Conservation (phyloP, 2,329 filamentous ascomycete species). For the Neopestalotiopsis clavispora region DNA sequence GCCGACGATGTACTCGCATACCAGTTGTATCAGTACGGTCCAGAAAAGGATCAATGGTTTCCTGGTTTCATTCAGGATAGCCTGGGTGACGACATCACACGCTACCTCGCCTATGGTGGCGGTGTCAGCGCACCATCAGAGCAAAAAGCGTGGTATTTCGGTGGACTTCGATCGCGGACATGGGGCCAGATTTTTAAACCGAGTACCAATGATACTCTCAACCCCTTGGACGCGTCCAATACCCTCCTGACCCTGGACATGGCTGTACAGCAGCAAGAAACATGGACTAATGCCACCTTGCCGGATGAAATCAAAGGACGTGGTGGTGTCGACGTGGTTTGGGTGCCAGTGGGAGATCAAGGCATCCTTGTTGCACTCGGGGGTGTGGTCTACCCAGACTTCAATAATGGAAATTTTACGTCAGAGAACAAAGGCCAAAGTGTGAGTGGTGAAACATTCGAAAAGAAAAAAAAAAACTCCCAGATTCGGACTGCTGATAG, state of each 20-base stretch:
- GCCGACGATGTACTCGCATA: conserved; percentile 54
- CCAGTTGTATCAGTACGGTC: conserved; percentile 56
- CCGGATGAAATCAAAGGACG: conserved; percentile 55
- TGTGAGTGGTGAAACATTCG: conserved; percentile 36
- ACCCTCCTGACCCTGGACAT: conserved; percentile 68
- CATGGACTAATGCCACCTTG: conserved; percentile 63
- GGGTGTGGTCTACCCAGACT: conserved; percentile 70
- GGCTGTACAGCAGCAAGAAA: conserved; percentile 50
- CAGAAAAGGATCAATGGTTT: conserved; percentile 45
- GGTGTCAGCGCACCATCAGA: conserved; percentile 70
- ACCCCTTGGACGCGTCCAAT: conserved; percentile 54
- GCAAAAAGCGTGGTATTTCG: conserved; percentile 74
- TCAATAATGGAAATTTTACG: conserved; percentile 29
- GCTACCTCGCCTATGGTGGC: conserved; percentile 69
- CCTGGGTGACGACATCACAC: conserved; percentile 50
- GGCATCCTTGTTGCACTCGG: conserved; percentile 80
- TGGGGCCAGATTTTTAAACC: conserved; percentile 54
- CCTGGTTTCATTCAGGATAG: conserved; percentile 46
- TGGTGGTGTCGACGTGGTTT: conserved; percentile 69
- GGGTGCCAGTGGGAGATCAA: conserved; percentile 77
- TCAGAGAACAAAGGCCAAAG: conserved; percentile 43
- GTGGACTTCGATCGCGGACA: conserved; percentile 59
- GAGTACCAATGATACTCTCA: conserved; percentile 37
- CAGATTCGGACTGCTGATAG: background rate
- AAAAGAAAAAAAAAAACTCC: background rate